A percentile compares a stretch with the other conserved stretches of the same genome.
These are phyloP conservation scores for Boletus vinaceobasis DNA, from an alignment of 768 basidiomycete species.

Conservation along the genomic window DNA sequence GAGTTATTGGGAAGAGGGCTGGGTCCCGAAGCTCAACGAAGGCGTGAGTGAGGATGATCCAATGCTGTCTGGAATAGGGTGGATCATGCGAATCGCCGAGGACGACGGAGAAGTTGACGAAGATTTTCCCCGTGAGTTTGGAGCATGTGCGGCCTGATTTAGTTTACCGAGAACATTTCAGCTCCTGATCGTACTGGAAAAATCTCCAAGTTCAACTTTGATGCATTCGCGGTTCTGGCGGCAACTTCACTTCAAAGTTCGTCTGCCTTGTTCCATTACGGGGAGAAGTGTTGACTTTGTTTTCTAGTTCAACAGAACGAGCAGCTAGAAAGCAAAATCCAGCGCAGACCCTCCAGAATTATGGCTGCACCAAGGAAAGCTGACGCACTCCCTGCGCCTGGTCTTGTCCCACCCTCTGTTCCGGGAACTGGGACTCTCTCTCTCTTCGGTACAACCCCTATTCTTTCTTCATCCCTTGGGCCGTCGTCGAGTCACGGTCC, in stretches of 20 bases:
- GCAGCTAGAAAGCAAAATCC: conserved; percentile 73
- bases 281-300: background rate
- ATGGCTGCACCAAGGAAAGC: conserved; percentile 59
- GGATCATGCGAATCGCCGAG: conserved; percentile 92
- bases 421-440: conserved; percentile 44
- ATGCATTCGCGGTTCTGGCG: conserved; percentile 84
- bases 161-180: conserved; percentile 30
- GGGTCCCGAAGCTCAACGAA: conserved; percentile 75
- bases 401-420: conserved; percentile 39
- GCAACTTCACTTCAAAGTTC: conserved; percentile 68
- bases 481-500: conserved; percentile 72
- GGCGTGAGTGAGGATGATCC: conserved; percentile 60
- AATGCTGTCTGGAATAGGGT: conserved; percentile 76
- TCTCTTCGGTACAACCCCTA: conserved; percentile 46
- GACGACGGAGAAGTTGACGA: conserved; percentile 98
- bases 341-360: conserved; percentile 69
- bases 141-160: background rate
- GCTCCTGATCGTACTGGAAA: conserved; percentile 88
- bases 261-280: conserved; percentile 15
- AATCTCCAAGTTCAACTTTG: conserved; percentile 84
- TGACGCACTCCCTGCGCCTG: conserved; percentile 40
- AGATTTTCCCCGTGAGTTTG: conserved; percentile 87
- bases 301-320: conserved; percentile 70
- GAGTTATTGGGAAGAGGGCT: conserved; percentile 89
- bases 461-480: conserved; percentile 65